These are phyloP conservation scores for Darksidea phi DNA, from an alignment of 495 filamentous ascomycete genomes.

Conservation along the genomic window DNA sequence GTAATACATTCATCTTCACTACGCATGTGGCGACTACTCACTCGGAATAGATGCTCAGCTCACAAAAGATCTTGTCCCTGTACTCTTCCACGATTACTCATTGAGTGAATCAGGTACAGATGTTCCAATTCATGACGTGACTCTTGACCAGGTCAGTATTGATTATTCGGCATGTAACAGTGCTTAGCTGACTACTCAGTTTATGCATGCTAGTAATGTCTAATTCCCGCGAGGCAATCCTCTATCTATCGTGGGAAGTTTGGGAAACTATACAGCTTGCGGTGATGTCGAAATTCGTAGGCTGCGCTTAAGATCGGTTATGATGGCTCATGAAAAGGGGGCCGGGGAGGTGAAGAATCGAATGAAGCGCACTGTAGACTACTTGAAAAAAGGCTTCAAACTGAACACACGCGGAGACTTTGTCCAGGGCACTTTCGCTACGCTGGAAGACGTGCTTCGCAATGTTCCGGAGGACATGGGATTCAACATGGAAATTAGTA, in stretches of 20 bases:
- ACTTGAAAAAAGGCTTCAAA: slow-evolving; percentile 12
- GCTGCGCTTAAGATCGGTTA: slow-evolving; percentile 10
- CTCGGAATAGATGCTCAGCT: slow-evolving; percentile 45
- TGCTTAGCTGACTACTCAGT: slow-evolving; percentile 6
- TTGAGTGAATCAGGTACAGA: slow-evolving; percentile 47
- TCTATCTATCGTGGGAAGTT: background rate
- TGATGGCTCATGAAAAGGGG: slow-evolving; percentile 3
- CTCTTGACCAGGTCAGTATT: slow-evolving; percentile 12
- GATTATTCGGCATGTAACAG: slow-evolving; percentile 6
- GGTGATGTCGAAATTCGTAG: background rate
- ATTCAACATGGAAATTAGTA: slow-evolving; percentile 14
- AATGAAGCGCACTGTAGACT: slow-evolving; percentile 19
- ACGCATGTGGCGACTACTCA: slow-evolving; percentile 7
- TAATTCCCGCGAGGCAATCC: slow-evolving; percentile 9
- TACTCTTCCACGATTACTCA: slow-evolving; percentile 48
- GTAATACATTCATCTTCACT: slow-evolving; percentile 1
- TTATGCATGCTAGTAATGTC: slow-evolving; percentile 9
- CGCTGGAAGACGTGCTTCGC: slow-evolving; percentile 10
- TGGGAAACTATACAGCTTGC: background rate
- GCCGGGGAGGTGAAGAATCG: slow-evolving; percentile 7
- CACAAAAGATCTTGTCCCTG: slow-evolving; percentile 44
- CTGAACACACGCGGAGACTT: slow-evolving; percentile 16
- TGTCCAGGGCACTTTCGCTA: slow-evolving; percentile 8
- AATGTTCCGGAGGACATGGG: slow-evolving; percentile 7
- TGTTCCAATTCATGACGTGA: slow-evolving; percentile 16